phyloP scores from a whole-genome alignment of 2,329 filamentous ascomycete genomes.

The Talaromyces marneffei region DNA sequence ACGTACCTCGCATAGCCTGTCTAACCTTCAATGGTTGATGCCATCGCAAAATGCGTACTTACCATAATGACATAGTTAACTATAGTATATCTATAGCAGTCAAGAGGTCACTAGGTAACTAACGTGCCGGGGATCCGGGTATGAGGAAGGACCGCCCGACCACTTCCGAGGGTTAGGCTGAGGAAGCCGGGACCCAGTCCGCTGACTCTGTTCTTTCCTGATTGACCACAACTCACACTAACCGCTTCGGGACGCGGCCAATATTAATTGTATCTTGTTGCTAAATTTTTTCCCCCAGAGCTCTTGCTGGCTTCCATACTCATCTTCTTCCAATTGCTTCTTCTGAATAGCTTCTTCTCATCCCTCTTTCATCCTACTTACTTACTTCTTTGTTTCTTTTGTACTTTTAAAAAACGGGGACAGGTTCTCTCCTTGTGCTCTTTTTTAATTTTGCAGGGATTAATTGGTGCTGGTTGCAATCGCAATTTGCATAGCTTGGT shows the following conservation, averaged over 20 bases:
- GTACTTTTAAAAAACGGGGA: conserved; percentile 1
- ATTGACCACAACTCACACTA: neutral
- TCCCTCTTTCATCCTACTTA: conserved; percentile 1
- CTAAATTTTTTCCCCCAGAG: conserved; percentile 28
- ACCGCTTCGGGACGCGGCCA: neutral
- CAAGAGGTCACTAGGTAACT: too few relatives aligned
- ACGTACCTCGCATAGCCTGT: too few relatives aligned
- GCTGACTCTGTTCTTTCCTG: neutral
- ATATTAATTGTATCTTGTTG: conserved; percentile 21
- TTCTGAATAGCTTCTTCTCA: conserved; percentile 5
- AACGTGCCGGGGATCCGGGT: conserved; percentile 7
- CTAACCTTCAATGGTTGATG: too few relatives aligned
- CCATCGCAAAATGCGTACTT: too few relatives aligned
- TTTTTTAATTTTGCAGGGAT: conserved; percentile 11
- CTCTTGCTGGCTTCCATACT: conserved; percentile 15
- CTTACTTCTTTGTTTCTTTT: conserved; percentile 16
- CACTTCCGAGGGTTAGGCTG: conserved; percentile 29
- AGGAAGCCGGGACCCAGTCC: neutral
- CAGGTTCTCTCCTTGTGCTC: conserved; percentile 14
- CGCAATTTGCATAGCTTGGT: conserved; percentile 9
- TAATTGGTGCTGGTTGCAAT: conserved; percentile 2
- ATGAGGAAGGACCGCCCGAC: conserved; percentile 26
- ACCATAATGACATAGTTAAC: too few relatives aligned
- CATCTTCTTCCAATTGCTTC: conserved; percentile 14
- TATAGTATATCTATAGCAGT: too few relatives aligned